phyloP scores from a whole-genome alignment of 164 flowering plant species.

The Malania oleifera region DNA sequence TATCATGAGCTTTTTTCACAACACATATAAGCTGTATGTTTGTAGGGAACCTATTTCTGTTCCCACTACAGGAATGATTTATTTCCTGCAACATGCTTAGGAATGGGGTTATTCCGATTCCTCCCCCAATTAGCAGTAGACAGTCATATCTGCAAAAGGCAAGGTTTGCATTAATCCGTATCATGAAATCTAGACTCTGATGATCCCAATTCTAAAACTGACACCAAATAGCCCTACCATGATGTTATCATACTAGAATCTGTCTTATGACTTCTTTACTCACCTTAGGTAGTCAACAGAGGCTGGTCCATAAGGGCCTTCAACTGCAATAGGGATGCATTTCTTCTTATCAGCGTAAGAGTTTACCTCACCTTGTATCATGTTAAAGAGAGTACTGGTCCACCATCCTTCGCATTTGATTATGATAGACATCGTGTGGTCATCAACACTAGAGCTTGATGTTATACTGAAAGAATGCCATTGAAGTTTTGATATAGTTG shows the following conservation, averaged over 20 bases:
- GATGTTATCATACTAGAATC: too few relatives aligned
- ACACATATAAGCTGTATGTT: slow-evolving; percentile 53
- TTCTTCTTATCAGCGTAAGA: slow-evolving; percentile 25
- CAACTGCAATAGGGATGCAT: slow-evolving; percentile 54
- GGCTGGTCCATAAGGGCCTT: slow-evolving; percentile 88
- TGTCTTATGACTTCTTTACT: neutral
- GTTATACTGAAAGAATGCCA: slow-evolving; percentile 86
- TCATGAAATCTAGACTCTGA: too few relatives aligned
- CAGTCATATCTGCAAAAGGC: slow-evolving; percentile 56
- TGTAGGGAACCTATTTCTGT: slow-evolving; percentile 22
- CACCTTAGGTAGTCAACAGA: slow-evolving; percentile 62
- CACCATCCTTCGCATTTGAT: slow-evolving; percentile 69
- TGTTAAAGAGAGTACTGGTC: slow-evolving; percentile 53
- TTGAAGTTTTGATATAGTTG: slow-evolving; percentile 57
- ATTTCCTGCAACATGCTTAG: slow-evolving; percentile 75
- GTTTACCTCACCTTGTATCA: slow-evolving; percentile 29
- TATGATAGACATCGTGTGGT: slow-evolving; percentile 49
- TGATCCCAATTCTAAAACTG: too few relatives aligned
- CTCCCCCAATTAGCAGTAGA: slow-evolving; percentile 71
- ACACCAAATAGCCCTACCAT: too few relatives aligned
- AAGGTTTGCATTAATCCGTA: neutral
- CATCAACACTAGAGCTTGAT: slow-evolving; percentile 56
- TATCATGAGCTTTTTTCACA: slow-evolving; percentile 50
- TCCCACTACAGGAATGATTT: slow-evolving; percentile 17
- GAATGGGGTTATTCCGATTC: slow-evolving; percentile 83